Conservation (phyloP, 164 flowering plant genomes). For the Platanus orientalis region DNA sequence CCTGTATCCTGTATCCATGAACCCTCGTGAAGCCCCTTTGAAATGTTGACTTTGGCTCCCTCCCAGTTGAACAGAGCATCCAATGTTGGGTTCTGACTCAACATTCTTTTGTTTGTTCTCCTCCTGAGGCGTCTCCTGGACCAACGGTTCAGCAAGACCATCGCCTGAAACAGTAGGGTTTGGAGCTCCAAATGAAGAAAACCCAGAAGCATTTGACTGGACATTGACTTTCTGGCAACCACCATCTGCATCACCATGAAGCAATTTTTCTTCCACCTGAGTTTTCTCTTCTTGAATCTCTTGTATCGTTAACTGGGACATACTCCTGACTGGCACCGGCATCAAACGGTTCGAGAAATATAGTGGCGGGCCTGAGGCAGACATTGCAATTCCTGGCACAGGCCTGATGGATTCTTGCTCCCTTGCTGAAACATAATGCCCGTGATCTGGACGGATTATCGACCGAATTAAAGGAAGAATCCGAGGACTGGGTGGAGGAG, state of each 20-base stretch:
- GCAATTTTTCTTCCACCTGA: conserved; percentile 14
- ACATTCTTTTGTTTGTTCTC: conserved; percentile 19
- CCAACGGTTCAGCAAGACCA: conserved; percentile 11
- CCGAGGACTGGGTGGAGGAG: conserved; percentile 26
- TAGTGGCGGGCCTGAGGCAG: conserved; percentile 29
- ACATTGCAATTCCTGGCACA: conserved; percentile 23
- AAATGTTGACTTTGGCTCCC: conserved; percentile 14
- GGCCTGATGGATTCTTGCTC: conserved; percentile 24
- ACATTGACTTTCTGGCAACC: conserved; percentile 12
- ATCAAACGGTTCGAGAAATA: conserved; percentile 21
- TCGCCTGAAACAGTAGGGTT: conserved; percentile 15
- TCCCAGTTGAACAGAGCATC: conserved; percentile 12
- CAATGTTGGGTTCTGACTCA: conserved; percentile 15
- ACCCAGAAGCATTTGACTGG: conserved; percentile 7
- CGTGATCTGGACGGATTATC: conserved; percentile 22
- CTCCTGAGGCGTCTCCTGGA: conserved; percentile 17
- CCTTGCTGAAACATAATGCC: conserved; percentile 28
- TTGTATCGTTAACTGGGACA: conserved; percentile 40
- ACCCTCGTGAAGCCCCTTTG: conserved; percentile 6
- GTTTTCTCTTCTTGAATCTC: conserved; percentile 48
- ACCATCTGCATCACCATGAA: conserved; percentile 9
- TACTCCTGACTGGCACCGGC: conserved; percentile 15
- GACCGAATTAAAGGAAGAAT: conserved; percentile 40
- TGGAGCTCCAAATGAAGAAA: conserved; percentile 13
- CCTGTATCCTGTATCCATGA: conserved; percentile 10